phyloP scores from a whole-genome alignment of 225 moss, liverwort and hornwort genomes.

The Thuidium tamariscinum region DNA sequence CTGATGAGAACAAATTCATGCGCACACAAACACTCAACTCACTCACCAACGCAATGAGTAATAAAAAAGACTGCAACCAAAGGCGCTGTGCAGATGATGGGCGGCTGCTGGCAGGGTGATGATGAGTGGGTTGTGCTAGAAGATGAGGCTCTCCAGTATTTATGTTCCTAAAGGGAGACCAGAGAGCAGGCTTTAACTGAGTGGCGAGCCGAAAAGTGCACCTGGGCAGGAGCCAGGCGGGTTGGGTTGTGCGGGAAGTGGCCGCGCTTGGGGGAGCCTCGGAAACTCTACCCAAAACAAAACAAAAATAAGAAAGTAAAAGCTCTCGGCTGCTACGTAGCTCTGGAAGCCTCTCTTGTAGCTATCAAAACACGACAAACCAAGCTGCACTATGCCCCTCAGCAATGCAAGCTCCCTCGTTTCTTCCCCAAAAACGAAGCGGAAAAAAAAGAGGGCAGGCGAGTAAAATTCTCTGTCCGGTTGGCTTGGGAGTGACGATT shows the following conservation, averaged over 20 bases:
- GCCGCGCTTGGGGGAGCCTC: neutral
- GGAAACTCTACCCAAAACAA: neutral
- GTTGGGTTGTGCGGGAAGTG: neutral
- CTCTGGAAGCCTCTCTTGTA: neutral
- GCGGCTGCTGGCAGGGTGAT: neutral
- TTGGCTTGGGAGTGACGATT: neutral
- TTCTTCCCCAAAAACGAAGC: neutral
- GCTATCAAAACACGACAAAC: neutral
- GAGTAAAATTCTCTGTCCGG: neutral
- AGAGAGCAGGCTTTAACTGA: neutral
- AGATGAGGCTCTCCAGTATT: constrained; percentile 3
- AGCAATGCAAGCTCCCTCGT: neutral
- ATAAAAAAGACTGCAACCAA: neutral
- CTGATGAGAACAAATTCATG: neutral
- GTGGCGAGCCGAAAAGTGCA: constrained; percentile 28
- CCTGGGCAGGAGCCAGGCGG: neutral
- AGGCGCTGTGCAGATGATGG: neutral
- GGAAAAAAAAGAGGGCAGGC: neutral
- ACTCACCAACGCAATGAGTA: neutral
- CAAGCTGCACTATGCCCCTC: neutral
- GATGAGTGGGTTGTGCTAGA: neutral
- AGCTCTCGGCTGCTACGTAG: neutral
- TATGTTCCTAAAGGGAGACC: constrained; percentile 15
- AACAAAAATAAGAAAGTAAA: neutral
- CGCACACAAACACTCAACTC: neutral